Conservation (phyloP, 164 flowering plant species). For the Buxus sempervirens region DNA sequence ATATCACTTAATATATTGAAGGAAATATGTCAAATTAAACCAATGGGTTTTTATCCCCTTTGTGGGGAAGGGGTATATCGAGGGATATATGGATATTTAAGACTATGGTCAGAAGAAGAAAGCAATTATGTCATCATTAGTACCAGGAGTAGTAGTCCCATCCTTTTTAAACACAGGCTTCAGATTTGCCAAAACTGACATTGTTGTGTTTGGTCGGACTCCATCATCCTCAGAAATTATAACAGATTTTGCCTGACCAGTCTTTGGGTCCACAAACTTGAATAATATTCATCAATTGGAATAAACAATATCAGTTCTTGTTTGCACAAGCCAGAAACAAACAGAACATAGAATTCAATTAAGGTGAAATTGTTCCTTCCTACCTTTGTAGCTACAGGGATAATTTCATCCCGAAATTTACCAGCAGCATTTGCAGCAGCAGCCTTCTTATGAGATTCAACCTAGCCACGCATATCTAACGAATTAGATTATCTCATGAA, state of each 20-base stretch:
- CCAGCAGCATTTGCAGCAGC: constrained; percentile 96
- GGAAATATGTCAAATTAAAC: no score
- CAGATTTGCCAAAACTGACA: constrained; percentile 53
- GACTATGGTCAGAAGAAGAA: background rate
- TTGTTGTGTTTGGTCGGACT: constrained; percentile 45
- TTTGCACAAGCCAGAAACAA: no score
- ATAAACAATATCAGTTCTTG: no score
- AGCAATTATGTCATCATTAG: background rate
- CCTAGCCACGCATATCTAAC: constrained; percentile 32
- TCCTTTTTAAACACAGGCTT: constrained; percentile 61
- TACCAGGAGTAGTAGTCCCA: constrained; percentile 74
- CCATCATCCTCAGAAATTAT: constrained; percentile 62
- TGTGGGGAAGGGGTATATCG: no score
- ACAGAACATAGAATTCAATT: no score
- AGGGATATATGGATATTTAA: no score
- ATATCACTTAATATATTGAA: no score
- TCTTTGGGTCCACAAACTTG: constrained; percentile 60
- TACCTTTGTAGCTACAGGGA: constrained; percentile 91
- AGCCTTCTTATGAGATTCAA: constrained; percentile 85
- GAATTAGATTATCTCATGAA: background rate
- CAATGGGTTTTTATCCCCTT: no score
- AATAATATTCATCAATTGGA: no score
- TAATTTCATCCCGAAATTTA: constrained; percentile 86
- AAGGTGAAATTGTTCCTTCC: background rate
- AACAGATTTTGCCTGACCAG: constrained; percentile 51